These are phyloP conservation scores for Silene uniflora DNA, from an alignment of 148 eudicot species.

Conservation along the genomic window DNA sequence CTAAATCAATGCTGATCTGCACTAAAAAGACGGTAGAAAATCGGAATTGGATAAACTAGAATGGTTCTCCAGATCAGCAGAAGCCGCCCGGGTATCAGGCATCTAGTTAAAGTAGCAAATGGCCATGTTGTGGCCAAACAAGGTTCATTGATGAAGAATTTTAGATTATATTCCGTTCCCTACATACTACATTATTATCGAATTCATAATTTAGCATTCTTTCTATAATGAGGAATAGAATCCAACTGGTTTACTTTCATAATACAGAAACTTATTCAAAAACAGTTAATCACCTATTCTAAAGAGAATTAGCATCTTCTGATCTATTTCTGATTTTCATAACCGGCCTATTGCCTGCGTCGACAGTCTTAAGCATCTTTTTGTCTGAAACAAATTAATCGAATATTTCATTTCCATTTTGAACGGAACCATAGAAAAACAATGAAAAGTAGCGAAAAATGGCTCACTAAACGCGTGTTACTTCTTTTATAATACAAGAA, in stretches of 20 bases:
- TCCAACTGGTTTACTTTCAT: conserved; percentile 20
- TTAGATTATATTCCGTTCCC: conserved; percentile 11
- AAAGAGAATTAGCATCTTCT: neutral
- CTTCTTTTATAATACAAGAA: too few relatives aligned
- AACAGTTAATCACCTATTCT: neutral
- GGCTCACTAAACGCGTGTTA: too few relatives aligned
- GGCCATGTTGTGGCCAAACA: conserved; percentile 15
- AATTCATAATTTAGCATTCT: neutral
- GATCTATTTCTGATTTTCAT: conserved; percentile 4
- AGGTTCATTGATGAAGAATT: neutral
- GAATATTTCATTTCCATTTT: too few relatives aligned
- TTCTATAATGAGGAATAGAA: conserved; percentile 11
- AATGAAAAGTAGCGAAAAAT: too few relatives aligned
- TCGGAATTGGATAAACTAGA: conserved; percentile 6
- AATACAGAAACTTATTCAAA: neutral
- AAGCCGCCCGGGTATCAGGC: conserved; percentile 9
- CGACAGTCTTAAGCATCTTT: neutral
- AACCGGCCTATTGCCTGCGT: conserved; percentile 12
- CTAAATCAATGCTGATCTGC: neutral
- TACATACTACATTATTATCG: neutral
- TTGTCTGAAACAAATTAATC: neutral
- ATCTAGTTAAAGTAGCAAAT: conserved; percentile 15
- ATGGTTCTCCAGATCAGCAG: conserved; percentile 13
- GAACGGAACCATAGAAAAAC: too few relatives aligned
- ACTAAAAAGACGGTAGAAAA: neutral